Conservation (phyloP, 2,329 filamentous ascomycete species). For the Apiospora koreana region DNA sequence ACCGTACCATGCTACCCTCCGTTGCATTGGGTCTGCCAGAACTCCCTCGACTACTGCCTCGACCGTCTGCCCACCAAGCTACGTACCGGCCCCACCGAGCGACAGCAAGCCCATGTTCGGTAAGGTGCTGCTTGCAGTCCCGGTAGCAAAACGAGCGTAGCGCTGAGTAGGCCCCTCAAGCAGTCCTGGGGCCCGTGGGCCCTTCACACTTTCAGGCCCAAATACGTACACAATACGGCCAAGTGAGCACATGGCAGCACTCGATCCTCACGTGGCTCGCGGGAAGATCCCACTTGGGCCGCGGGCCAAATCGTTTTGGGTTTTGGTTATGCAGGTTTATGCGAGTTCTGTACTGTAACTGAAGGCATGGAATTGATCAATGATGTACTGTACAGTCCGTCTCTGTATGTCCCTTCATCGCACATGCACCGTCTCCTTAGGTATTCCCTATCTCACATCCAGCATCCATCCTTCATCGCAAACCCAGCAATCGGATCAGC, state of each 20-base stretch:
- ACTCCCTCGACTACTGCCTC: too few relatives aligned
- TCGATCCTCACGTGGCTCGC: conserved; percentile 8
- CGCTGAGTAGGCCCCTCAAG: neutral
- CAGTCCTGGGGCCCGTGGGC: too few relatives aligned
- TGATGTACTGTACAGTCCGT: too few relatives aligned
- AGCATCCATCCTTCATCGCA: neutral
- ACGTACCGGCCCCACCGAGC: neutral
- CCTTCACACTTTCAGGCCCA: neutral
- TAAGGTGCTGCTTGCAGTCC: conserved; percentile 6
- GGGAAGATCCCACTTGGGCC: conserved; percentile 11
- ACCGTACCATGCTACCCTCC: neutral
- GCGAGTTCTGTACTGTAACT: neutral
- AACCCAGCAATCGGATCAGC: neutral
- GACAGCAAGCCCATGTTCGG: conserved; percentile 3
- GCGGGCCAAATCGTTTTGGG: neutral
- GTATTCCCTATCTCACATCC: too few relatives aligned
- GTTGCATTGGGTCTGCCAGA: neutral
- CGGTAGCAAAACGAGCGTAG: conserved; percentile 8
- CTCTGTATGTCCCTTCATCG: too few relatives aligned
- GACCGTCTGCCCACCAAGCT: neutral
- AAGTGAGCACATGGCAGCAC: conserved; percentile 10
- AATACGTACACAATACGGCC: neutral
- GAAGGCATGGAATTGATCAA: too few relatives aligned
- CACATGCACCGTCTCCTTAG: neutral
- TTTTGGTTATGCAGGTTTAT: neutral